These are phyloP conservation scores for Scheffersomyces titani DNA, from an alignment of 1,139 yeast genomes.

Conservation along the genomic window DNA sequence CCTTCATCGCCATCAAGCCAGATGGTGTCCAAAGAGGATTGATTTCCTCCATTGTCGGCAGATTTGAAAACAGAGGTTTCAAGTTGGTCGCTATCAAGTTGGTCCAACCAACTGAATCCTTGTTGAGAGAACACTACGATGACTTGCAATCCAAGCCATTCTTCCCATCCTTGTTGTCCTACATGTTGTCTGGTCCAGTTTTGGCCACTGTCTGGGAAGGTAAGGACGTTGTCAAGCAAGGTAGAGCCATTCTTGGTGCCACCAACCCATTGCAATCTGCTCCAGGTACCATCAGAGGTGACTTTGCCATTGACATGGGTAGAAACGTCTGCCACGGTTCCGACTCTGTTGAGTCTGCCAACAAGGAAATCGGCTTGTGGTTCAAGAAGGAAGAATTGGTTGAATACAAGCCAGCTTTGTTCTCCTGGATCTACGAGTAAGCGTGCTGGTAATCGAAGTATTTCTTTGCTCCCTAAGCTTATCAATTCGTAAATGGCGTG, in stretches of 20 bases:
- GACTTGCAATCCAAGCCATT: constrained; percentile 96
- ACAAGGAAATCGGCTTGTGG: constrained; percentile 96
- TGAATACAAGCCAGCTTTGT: constrained; percentile 84
- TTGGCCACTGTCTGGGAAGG: constrained; percentile 99
- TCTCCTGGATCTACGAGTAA: constrained; percentile 94
- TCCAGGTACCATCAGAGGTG: constrained; percentile 99
- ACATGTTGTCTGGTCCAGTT: constrained; percentile 99
- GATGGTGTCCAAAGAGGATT: constrained; percentile 99
- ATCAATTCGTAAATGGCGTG: neutral
- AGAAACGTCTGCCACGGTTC: constrained; percentile 99
- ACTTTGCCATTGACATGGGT: constrained; percentile 94
- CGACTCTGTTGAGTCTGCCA: constrained; percentile 97
- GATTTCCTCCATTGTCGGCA: constrained; percentile 82
- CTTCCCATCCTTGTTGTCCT: constrained; percentile 92
- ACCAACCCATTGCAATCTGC: constrained; percentile 97
- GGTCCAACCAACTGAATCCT: constrained; percentile 80
- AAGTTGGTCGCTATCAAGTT: constrained; percentile 96
- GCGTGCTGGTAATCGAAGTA: constrained; percentile 4
- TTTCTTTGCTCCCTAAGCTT: neutral
- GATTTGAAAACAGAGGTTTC: constrained; percentile 97
- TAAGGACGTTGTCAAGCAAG: constrained; percentile 98
- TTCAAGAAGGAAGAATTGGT: constrained; percentile 97
- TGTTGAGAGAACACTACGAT: constrained; percentile 91
- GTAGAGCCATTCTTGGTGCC: constrained; percentile 97
- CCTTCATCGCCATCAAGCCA: constrained; percentile 98